Conservation (phyloP, 2,329 filamentous ascomycete species). For the Septoria linicola region DNA sequence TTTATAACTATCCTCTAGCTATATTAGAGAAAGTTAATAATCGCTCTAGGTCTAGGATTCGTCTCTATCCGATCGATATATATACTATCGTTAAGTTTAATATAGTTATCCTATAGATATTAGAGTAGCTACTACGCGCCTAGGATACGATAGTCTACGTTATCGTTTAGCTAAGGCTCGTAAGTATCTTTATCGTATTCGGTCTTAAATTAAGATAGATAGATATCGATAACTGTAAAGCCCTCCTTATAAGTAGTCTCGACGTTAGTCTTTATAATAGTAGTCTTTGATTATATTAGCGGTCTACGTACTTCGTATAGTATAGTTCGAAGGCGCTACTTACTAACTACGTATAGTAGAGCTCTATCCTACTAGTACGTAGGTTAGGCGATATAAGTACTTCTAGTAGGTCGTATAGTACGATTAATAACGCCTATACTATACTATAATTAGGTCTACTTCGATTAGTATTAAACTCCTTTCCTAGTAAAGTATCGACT, state of each 20-base stretch:
- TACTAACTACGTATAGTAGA: constrained; percentile 88
- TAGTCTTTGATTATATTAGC: constrained; percentile 63
- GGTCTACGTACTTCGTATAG: constrained; percentile 35
- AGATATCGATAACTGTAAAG: constrained; percentile 87
- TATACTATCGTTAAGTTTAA: constrained; percentile 69
- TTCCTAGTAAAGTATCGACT: constrained; percentile 6
- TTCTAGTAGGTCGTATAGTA: constrained; percentile 72
- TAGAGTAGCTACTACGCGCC: constrained; percentile 69
- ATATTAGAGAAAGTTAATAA: constrained; percentile 72
- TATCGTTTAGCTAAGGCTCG: constrained; percentile 51
- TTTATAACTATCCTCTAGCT: constrained; percentile 1
- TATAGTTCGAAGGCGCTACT: constrained; percentile 41
- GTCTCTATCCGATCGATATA: constrained; percentile 84
- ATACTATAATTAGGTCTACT: constrained; percentile 63
- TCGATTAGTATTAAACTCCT: constrained; percentile 18
- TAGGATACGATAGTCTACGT: constrained; percentile 38
- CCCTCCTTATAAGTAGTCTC: constrained; percentile 75
- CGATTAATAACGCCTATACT: constrained; percentile 66
- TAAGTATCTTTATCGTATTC: constrained; percentile 46
- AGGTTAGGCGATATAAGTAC: constrained; percentile 45
- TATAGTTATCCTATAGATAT: constrained; percentile 96
- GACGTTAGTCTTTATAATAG: constrained; percentile 76
- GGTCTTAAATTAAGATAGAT: constrained; percentile 76
- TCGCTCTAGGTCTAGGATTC: constrained; percentile 81
- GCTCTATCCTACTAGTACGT: constrained; percentile 66